These are phyloP conservation scores for Mayamaea pseudoterrestris DNA, from an alignment of 108 stramenopile species.

Conservation along the genomic window DNA sequence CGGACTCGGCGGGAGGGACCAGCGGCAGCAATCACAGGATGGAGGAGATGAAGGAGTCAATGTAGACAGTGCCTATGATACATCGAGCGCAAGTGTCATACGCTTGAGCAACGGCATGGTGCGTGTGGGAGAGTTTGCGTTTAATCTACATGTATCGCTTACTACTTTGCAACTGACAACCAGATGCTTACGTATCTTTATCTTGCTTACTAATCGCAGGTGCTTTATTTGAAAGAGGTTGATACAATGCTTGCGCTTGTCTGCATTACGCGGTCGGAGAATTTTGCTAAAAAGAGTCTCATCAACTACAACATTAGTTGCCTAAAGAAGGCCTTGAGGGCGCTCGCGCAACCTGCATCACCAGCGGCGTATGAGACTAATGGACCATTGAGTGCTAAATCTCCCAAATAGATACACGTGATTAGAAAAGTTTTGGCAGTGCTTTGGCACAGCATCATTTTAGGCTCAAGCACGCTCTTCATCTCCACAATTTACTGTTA, in stretches of 20 bases:
- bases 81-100: slow-evolving; percentile 85
- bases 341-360: slow-evolving; percentile 36
- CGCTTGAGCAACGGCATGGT: slow-evolving; percentile 94
- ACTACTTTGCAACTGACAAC: not conserved
- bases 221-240: slow-evolving; percentile 89
- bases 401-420: too few species aligned
- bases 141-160: not conserved
- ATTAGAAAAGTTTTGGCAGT: too few species aligned
- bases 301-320: slow-evolving; percentile 96
- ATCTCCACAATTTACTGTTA: too few species aligned
- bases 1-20: slow-evolving; percentile 39
- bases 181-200: not conserved
- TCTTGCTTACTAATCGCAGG: slow-evolving; percentile 7
- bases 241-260: slow-evolving; percentile 93
- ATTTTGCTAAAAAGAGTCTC: slow-evolving; percentile 88
- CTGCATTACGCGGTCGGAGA: slow-evolving; percentile 89
- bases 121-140: slow-evolving; percentile 7
- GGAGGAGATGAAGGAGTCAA: slow-evolving; percentile 41
- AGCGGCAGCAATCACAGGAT: slow-evolving; percentile 20
- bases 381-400: too few species aligned
- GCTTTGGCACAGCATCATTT: too few species aligned
- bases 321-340: slow-evolving; percentile 76
- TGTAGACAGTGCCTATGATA: slow-evolving; percentile 85
- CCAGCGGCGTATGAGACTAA: too few species aligned
- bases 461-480: too few species aligned